Evolutionary conservation across 768 basidiomycete species (phyloP), one percentile per base, ranked within the genome.

Genomic region (Symmetrospora coprosmae): DNA sequence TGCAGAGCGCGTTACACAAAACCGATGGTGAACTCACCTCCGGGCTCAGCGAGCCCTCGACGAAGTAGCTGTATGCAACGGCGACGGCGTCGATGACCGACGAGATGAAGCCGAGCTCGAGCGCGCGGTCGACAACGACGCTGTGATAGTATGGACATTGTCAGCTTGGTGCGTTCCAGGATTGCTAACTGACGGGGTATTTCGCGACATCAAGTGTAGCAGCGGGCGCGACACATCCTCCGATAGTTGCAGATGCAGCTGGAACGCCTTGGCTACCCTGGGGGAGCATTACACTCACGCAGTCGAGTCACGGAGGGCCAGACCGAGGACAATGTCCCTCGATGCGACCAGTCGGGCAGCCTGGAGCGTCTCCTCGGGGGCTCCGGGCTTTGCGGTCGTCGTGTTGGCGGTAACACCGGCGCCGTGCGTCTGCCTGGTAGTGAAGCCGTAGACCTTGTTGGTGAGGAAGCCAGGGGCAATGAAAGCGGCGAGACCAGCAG

Each of bases 61-160:
- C 33, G 55, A 58, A 58, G 55, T 45, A 58, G 34, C 31, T 43
- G 43, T 58, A 58, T n/a, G 55, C 55, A 27, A 38, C 37, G 28
- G 40, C 55, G 43, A 58, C 27, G 27, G 37, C 31, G 31, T 58
- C 55, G 30, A 58, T 46, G 43, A 58, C 55, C 16, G 55, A 58
- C 16, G 55, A 58, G 43, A 58, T 58, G 55, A 58, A 58, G n/a
- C 55, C 55, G 43, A 58, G 55, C 33, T 58, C 55, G 33, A 58
- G 55, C 17, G 55, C 55, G 25, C 55, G 55, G n/a, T 58, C 55
- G 33, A 58, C 55, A 33, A 58, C 55, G 55, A 58, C n/a, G 37
- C 51, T 53, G 35, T 21, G 31, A 25, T 9, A 35, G n/a, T n/a
- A n/a, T n/a, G n/a, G n/a, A n/a, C n/a, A n/a, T n/a, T n/a, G n/a